These are phyloP conservation scores for Tetradesmus obliquus DNA, from an alignment of 139 green algal species.

Conservation along the genomic window DNA sequence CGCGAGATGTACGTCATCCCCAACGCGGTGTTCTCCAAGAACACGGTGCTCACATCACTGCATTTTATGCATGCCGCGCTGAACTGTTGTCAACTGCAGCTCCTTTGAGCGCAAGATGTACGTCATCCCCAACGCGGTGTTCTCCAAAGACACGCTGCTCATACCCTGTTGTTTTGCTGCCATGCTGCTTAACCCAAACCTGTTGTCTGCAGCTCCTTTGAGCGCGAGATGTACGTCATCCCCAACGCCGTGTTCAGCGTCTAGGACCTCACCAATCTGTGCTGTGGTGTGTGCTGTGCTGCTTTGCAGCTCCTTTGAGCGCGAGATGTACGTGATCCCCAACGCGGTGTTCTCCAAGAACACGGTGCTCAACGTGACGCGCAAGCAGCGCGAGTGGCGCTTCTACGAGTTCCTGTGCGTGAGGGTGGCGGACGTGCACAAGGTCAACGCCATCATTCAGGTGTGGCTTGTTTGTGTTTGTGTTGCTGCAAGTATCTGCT, in stretches of 20 bases:
- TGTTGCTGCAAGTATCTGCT: not conserved
- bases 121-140: slow-evolving; percentile 82
- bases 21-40: slow-evolving; percentile 88
- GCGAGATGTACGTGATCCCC: slow-evolving; percentile 75
- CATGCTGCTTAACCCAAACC: too few relatives aligned
- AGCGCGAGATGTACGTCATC: slow-evolving; percentile 77
- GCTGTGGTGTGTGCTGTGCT: slow-evolving; percentile 41
- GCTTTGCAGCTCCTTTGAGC: slow-evolving; percentile 79
- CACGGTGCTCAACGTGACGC: slow-evolving; percentile 91
- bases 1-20: slow-evolving; percentile 75
- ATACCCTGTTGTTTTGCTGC: slow-evolving; percentile 35
- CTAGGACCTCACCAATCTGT: too few relatives aligned
- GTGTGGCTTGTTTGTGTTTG: not conserved
- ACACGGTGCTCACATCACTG: slow-evolving; percentile 45
- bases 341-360: slow-evolving; percentile 89
- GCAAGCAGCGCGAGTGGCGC: slow-evolving; percentile 89
- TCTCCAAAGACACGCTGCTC: slow-evolving; percentile 89
- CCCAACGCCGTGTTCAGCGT: slow-evolving; percentile 84
- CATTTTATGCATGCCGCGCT: not conserved
- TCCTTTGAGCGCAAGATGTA: slow-evolving; percentile 84
- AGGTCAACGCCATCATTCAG: slow-evolving; percentile 67
- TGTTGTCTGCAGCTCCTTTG: slow-evolving; percentile 70
- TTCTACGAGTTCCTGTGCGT: slow-evolving; percentile 88
- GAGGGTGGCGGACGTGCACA: slow-evolving; percentile 73
- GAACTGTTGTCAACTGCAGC: slow-evolving; percentile 27